phyloP scores from a whole-genome alignment of 2,329 filamentous ascomycete genomes.

The Sporothrix pallida region DNA sequence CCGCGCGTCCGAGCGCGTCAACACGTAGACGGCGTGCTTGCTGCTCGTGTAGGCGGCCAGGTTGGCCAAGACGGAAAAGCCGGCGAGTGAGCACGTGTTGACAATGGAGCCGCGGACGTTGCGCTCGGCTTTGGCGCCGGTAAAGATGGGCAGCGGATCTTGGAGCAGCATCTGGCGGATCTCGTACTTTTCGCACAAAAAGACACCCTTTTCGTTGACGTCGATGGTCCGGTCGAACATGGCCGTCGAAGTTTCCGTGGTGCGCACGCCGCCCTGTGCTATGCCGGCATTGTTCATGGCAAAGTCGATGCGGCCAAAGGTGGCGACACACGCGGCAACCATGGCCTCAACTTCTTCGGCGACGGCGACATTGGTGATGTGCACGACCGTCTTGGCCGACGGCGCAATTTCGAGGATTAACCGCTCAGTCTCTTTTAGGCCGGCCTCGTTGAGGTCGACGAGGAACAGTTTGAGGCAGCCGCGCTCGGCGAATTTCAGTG shows the following conservation, averaged over 20 bases:
- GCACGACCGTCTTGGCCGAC: slow-evolving; percentile 1
- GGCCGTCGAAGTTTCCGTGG: not conserved
- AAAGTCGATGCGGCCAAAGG: slow-evolving; percentile 17
- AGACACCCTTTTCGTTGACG: not conserved
- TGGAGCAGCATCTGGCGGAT: slow-evolving; percentile 16
- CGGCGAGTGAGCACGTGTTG: slow-evolving; percentile 16
- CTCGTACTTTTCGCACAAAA: not conserved
- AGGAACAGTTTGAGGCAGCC: not conserved
- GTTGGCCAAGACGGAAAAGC: not conserved
- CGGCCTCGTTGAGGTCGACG: slow-evolving; percentile 1
- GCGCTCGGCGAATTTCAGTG: not conserved
- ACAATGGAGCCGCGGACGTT: slow-evolving; percentile 9
- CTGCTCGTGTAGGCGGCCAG: not conserved
- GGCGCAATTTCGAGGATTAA: not conserved
- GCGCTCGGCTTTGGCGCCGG: not conserved
- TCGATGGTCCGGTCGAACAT: not conserved
- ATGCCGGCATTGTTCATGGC: slow-evolving; percentile 15
- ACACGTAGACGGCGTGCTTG: slow-evolving; percentile 16
- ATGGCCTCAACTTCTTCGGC: slow-evolving; percentile 12
- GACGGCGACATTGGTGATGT: not conserved
- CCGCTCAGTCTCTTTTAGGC: not conserved
- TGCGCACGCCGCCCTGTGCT: too few species aligned
- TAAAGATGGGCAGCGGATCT: slow-evolving; percentile 13
- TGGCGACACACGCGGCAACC: not conserved
- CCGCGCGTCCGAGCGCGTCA: slow-evolving; percentile 10